Base-by-base conservation (phyloP, 1,284 basidiomycete genomes). In the Heterobasidion occidentale region DNA sequence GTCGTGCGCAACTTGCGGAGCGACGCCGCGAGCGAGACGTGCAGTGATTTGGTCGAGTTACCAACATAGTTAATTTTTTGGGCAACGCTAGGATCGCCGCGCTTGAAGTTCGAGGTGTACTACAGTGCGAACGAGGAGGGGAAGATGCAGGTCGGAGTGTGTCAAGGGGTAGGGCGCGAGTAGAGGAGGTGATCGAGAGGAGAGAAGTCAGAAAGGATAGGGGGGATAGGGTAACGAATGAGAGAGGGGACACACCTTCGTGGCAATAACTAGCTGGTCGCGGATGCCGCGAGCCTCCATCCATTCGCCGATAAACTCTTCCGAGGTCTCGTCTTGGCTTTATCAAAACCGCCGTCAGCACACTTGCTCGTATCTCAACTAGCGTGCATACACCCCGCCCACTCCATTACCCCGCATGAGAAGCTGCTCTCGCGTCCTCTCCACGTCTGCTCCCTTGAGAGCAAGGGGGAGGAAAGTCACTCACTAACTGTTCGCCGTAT, bases 231-330 rank as follows among this genome's bases (percentile, higher is more conserved):
- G 27, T 27, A 27, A 27, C 5, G 17, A 47, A 45, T 46, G 53
- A 2, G 27, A 27, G 27, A 27, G 27, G 27, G 5, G 6, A 27
- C 27, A 51, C 36, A 72, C 73, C 64, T 78, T 79, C 46, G 77
- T 78, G 1, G 77, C 72, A 51, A 79, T 66, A 8, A 79, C 67
- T 33, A 79, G 67, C 56, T 77, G 71, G 61, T 79, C 76, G 17
- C 78, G 69, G 49, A 73, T 76, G 1, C 66, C 67, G 15, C 72
- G 70, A 8, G 64, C 57, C 58, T 74, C 70, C 56, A 71, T 70
- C 78, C 77, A 79, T 59, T 78, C 75, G 15, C 77, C 77, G 34
- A 78, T 67, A 62, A 75, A 71, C 50, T 62, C 54, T 58, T 79
- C 77, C 0, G 69, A 72, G 36, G 70, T 64, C 38, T 71, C 74